A percentile compares a stretch with the other conserved stretches of the same genome.
Evolutionary conservation across 768 basidiomycete genomes (phyloP).

Genomic region (Hypholoma fasciculare): DNA sequence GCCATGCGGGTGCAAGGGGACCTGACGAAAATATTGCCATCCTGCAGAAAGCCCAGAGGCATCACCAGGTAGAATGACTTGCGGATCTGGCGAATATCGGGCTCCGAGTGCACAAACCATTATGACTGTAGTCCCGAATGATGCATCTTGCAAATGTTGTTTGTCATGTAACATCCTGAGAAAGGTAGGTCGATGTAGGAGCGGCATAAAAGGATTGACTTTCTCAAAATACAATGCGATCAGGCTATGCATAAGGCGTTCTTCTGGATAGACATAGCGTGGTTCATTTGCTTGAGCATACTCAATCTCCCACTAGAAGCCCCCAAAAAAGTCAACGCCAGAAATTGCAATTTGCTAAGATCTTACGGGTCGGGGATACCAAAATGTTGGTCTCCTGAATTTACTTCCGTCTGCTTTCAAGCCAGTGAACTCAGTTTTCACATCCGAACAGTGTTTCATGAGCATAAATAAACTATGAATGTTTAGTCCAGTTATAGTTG

Average conservation of each 20-base stretch:
- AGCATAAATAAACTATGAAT: constrained; percentile 40
- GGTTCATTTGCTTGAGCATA: constrained; percentile 23
- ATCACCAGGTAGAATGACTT: constrained; percentile 34
- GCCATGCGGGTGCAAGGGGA: constrained; percentile 59
- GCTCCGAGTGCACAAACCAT: constrained; percentile 64
- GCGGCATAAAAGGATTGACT: constrained; percentile 51
- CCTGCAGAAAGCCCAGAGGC: constrained; percentile 47
- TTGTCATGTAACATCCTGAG: constrained; percentile 44
- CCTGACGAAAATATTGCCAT: constrained; percentile 63
- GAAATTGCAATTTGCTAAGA: background rate
- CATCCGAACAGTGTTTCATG: constrained; percentile 37
- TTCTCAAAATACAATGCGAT: constrained; percentile 59
- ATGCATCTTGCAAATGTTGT: constrained; percentile 45
- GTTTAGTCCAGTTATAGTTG: background rate
- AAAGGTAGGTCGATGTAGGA: constrained; percentile 72
- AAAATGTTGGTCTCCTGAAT: constrained; percentile 27
- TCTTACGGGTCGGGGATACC: constrained; percentile 30
- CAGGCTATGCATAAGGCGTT: constrained; percentile 47
- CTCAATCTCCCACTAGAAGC: constrained; percentile 36
- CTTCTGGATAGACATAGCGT: constrained; percentile 44
- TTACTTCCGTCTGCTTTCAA: constrained; percentile 10
- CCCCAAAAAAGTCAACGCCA: background rate
- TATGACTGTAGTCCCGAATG: constrained; percentile 60
- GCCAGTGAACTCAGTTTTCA: constrained; percentile 41
- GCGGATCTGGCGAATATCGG: constrained; percentile 56